Conservation (phyloP, 2,329 filamentous ascomycete genomes). For the Alternaria brassicae region DNA sequence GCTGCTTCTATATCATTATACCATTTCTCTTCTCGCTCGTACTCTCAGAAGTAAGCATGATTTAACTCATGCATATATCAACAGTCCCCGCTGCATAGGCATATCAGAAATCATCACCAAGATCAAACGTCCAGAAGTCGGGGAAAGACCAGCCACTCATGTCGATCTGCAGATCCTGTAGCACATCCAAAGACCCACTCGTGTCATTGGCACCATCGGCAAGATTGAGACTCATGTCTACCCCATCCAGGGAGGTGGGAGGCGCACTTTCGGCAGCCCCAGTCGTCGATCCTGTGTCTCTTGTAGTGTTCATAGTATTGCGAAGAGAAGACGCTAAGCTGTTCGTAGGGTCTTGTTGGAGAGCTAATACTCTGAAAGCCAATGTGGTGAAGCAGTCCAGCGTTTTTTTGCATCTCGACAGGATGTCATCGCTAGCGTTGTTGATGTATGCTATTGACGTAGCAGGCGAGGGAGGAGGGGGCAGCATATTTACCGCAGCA, state of each 20-base stretch:
- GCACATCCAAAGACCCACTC: constrained; percentile 26
- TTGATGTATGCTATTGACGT: constrained; percentile 29
- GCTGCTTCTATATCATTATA: background rate
- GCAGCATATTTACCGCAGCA: constrained; percentile 43
- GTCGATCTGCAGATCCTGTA: constrained; percentile 42
- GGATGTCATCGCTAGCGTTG: constrained; percentile 22
- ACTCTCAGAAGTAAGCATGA: background rate
- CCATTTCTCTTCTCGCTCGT: background rate
- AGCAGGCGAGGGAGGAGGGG: constrained; percentile 22
- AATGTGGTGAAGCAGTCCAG: constrained; percentile 38
- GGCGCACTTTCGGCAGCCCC: constrained; percentile 3
- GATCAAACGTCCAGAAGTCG: constrained; percentile 47
- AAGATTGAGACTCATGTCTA: constrained; percentile 8
- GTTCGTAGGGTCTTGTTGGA: constrained; percentile 40
- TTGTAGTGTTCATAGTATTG: constrained; percentile 21
- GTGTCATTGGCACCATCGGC: constrained; percentile 12
- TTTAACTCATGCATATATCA: background rate
- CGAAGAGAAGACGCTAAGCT: constrained; percentile 31
- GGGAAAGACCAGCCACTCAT: constrained; percentile 42
- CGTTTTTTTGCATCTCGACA: constrained; percentile 33
- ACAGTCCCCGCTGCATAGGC: background rate
- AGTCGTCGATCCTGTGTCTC: background rate
- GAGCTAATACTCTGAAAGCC: constrained; percentile 38
- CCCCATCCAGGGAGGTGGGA: constrained; percentile 15
- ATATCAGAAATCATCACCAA: constrained; percentile 39